Conservation (phyloP, 73 alveolate genomes). For the Paramecium caudatum region DNA sequence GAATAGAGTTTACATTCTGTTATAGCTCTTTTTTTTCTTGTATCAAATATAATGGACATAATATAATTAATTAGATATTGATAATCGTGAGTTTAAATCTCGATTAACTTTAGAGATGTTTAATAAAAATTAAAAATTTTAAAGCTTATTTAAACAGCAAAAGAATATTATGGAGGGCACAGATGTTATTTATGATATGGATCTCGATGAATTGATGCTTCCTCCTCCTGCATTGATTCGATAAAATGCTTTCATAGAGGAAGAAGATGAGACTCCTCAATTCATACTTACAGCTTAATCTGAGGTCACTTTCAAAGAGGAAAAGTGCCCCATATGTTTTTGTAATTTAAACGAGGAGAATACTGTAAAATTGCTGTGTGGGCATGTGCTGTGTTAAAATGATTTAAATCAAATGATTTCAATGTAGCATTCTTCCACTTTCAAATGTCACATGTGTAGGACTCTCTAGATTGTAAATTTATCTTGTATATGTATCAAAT, state of each 20-base stretch:
- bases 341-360: slow-evolving; percentile 33
- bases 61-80: no score
- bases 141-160: slow-evolving; percentile 42
- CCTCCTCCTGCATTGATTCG: slow-evolving; percentile 63
- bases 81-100: no score
- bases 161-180: slow-evolving; percentile 1
- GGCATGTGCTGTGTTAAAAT: slow-evolving; percentile 57
- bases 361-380: slow-evolving; percentile 54
- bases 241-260: slow-evolving; percentile 44
- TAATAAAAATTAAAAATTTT: slow-evolving; percentile 6
- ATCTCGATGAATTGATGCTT: slow-evolving; percentile 39
- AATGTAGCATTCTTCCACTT: background rate
- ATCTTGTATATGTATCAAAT: slow-evolving; percentile 28
- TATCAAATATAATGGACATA: no score
- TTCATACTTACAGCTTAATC: slow-evolving; percentile 1
- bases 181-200: background rate
- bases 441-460: slow-evolving; percentile 67
- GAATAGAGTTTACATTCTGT: no score
- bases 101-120: no score
- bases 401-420: slow-evolving; percentile 13
- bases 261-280: slow-evolving; percentile 49
- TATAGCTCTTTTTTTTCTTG: no score
- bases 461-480: slow-evolving; percentile 38
- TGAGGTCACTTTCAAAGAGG: background rate
- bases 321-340: slow-evolving; percentile 60